phyloP scores from a whole-genome alignment of 805 yeast genomes.

The Nakazawaea holstii region DNA sequence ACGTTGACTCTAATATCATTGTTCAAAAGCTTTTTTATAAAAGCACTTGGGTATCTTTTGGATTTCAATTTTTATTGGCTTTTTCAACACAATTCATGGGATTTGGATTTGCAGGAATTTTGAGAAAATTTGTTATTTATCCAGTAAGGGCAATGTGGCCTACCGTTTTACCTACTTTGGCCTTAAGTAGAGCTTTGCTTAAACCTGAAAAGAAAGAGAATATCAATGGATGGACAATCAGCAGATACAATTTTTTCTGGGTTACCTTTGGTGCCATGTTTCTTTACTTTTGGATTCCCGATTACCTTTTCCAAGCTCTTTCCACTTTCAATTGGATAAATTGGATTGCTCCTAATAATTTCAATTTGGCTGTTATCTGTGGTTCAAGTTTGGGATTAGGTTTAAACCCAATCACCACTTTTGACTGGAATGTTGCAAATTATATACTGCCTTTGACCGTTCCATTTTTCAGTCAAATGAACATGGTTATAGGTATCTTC shows the following conservation, averaged over 20 bases:
- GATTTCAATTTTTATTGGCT: constrained; percentile 48
- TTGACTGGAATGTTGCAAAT: constrained; percentile 40
- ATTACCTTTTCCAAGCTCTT: constrained; percentile 35
- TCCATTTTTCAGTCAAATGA: constrained; percentile 35
- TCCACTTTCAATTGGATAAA: constrained; percentile 49
- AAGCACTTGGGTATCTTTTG: constrained; percentile 31
- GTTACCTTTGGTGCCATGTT: constrained; percentile 28
- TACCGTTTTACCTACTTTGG: constrained; percentile 38
- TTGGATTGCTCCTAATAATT: constrained; percentile 50
- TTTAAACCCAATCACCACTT: constrained; percentile 45
- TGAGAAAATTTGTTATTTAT: constrained; percentile 52
- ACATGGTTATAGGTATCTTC: constrained; percentile 27
- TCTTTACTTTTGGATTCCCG: constrained; percentile 40
- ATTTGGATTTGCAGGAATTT: constrained; percentile 60
- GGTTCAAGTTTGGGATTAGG: constrained; percentile 45
- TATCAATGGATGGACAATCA: constrained; percentile 28
- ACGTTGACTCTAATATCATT: constrained; percentile 30
- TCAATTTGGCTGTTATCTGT: constrained; percentile 40
- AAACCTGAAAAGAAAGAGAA: constrained; percentile 26
- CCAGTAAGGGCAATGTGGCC: constrained; percentile 53
- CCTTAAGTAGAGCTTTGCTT: constrained; percentile 43
- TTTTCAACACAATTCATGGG: constrained; percentile 60
- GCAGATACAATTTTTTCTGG: constrained; percentile 30
- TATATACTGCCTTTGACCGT: constrained; percentile 29
- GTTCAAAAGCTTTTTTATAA: constrained; percentile 30